Conservation (phyloP, 2,329 filamentous ascomycete genomes). For the Clathrospora elynae region DNA sequence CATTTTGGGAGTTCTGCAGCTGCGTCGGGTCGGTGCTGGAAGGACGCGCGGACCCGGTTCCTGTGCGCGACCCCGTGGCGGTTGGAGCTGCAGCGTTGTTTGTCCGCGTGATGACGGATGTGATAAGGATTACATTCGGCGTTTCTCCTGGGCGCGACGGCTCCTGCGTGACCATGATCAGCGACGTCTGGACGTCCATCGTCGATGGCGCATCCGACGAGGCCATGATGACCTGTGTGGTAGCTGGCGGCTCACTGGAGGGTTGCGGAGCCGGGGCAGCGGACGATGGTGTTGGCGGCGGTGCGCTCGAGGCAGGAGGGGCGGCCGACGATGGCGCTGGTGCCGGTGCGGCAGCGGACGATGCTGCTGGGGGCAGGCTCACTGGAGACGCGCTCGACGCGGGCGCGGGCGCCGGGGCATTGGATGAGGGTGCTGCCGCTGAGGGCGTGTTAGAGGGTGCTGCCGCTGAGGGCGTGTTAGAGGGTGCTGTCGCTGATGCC, state of each 20-base stretch:
- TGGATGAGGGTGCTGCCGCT: slow-evolving; percentile 16
- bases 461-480: slow-evolving; percentile 14
- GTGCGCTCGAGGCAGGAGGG: slow-evolving; percentile 18
- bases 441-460: slow-evolving; percentile 22
- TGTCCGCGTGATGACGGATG: slow-evolving; percentile 18
- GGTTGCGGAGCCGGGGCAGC: slow-evolving; percentile 6
- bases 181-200: slow-evolving; percentile 23
- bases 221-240: slow-evolving; percentile 30
- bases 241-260: slow-evolving; percentile 6
- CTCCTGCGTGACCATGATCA: slow-evolving; percentile 32
- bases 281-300: slow-evolving; percentile 16
- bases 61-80: slow-evolving; percentile 6
- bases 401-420: slow-evolving; percentile 14
- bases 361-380: slow-evolving; percentile 16
- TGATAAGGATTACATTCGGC: slow-evolving; percentile 24
- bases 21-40: slow-evolving; percentile 18
- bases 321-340: slow-evolving; percentile 52
- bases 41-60: slow-evolving; percentile 9
- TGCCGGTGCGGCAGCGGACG: no score
- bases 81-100: slow-evolving; percentile 12
- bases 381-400: slow-evolving; percentile 16
- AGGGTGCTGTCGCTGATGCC: slow-evolving; percentile 25
- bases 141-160: slow-evolving; percentile 26
- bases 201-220: slow-evolving; percentile 29
- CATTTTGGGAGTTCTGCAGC: slow-evolving; percentile 18